Percentiles rank a stretch among this genome's conserved stretches.
Conservation (phyloP, 192 early-diverging fungal genomes). For the Backusella psychrophila region DNA sequence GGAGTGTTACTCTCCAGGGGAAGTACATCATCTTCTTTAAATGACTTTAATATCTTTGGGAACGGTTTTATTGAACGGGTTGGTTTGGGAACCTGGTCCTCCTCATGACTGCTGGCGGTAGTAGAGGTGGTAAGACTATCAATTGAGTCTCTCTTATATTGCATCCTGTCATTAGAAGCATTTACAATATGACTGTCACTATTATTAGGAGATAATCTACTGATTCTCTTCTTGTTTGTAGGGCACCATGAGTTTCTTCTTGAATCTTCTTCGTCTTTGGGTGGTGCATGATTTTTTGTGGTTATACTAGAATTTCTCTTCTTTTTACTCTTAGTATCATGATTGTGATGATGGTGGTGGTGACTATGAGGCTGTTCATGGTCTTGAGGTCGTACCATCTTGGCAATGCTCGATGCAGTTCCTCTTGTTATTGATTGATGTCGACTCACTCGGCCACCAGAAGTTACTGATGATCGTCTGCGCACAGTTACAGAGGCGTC, state of each 20-base stretch:
- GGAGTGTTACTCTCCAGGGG: background rate
- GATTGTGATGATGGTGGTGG: background rate
- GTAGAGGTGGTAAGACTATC: constrained; percentile 3
- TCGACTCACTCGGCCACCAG: background rate
- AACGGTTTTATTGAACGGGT: background rate
- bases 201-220: background rate
- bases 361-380: background rate
- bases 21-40: background rate
- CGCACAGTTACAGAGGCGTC: background rate
- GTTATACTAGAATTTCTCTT: background rate
- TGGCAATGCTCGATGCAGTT: constrained; percentile 8
- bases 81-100: background rate
- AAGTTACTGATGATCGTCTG: background rate
- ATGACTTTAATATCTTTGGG: background rate
- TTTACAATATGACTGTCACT: background rate
- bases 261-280: background rate
- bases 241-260: background rate
- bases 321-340: background rate
- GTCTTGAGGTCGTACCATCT: background rate
- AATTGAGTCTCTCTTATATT: background rate
- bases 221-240: background rate
- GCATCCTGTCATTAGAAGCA: background rate
- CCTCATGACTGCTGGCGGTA: constrained; percentile 4
- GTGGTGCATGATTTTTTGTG: background rate
- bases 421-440: constrained; percentile 7